Percentiles rank a stretch among this genome's conserved stretches.
These are phyloP conservation scores for Breynia disticha DNA, from an alignment of 441 rosid species.

Conservation along the genomic window DNA sequence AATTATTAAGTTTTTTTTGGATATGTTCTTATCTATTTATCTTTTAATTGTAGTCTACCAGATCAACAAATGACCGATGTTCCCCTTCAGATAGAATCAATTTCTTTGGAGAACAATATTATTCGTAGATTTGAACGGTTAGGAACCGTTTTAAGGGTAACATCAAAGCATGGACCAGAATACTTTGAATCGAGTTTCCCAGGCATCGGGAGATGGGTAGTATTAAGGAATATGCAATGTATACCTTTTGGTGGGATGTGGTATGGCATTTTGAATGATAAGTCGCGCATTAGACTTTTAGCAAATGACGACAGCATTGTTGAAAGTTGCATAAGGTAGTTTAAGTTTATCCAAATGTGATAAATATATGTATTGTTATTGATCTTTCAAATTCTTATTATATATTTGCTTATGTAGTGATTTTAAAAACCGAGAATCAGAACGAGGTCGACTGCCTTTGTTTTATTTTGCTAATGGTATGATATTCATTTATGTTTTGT, in stretches of 20 bases:
- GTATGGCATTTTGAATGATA: conserved; percentile 4
- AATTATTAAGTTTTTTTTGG: not conserved
- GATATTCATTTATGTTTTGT: not conserved
- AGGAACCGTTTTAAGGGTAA: conserved; percentile 17
- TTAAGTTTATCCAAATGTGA: not conserved
- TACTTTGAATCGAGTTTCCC: conserved; percentile 3
- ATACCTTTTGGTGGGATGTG: conserved; percentile 7
- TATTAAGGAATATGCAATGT: conserved; percentile 6
- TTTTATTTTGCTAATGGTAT: not conserved
- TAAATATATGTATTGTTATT: not conserved
- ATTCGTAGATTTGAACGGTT: conserved; percentile 3
- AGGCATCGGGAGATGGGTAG: conserved; percentile 15
- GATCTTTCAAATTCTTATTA: not conserved
- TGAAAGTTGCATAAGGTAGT: conserved; percentile 3
- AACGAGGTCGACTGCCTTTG: conserved; percentile 1
- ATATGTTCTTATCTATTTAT: too few species aligned
- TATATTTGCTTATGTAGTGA: conserved; percentile 2
- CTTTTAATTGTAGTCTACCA: not conserved
- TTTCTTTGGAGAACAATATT: conserved; percentile 4
- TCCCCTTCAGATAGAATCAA: not conserved
- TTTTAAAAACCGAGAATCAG: not conserved
- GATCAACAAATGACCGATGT: not conserved
- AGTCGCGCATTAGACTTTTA: conserved; percentile 12
- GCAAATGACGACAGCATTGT: conserved; percentile 8
- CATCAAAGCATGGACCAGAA: conserved; percentile 9